These are phyloP conservation scores for Porphyrellus cyaneotinctus DNA, from an alignment of 768 basidiomycete species.

Conservation along the genomic window DNA sequence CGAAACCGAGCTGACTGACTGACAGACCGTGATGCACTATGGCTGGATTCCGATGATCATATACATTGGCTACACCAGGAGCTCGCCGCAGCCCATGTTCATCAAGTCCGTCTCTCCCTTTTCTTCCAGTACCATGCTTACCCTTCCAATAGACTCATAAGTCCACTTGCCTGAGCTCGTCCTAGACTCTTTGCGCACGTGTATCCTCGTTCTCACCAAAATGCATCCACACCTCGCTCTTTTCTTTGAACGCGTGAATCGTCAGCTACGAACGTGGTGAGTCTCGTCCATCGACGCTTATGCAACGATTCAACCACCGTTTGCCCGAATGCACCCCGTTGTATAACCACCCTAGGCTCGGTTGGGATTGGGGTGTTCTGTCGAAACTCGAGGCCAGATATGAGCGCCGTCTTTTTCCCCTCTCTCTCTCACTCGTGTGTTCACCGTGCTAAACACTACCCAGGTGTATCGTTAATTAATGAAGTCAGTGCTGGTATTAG, in stretches of 20 bases:
- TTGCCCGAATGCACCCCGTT: slow-evolving; percentile 27
- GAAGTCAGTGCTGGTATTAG: not conserved
- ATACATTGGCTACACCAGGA: slow-evolving; percentile 89
- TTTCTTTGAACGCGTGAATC: not conserved
- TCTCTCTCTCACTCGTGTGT: too few relatives aligned
- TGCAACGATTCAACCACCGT: slow-evolving; percentile 61
- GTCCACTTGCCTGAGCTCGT: slow-evolving; percentile 75
- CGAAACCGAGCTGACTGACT: slow-evolving; percentile 1
- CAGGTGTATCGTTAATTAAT: slow-evolving; percentile 9
- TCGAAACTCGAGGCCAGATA: slow-evolving; percentile 86
- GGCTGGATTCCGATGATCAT: slow-evolving; percentile 97
- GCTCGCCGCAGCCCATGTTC: slow-evolving; percentile 90
- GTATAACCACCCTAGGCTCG: slow-evolving; percentile 47
- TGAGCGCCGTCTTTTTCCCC: slow-evolving; percentile 41
- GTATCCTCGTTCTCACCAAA: slow-evolving; percentile 24
- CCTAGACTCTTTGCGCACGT: slow-evolving; percentile 20
- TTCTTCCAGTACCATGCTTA: not conserved
- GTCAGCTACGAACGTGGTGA: slow-evolving; percentile 24
- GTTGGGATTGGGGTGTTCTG: slow-evolving; percentile 49
- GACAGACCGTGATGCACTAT: slow-evolving; percentile 85
- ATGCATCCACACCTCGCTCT: slow-evolving; percentile 6
- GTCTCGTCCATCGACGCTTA: slow-evolving; percentile 4
- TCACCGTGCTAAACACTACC: slow-evolving; percentile 1
- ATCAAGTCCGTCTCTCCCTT: slow-evolving; percentile 74
- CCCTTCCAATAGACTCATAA: slow-evolving; percentile 66